Base-by-base conservation (phyloP, 1,284 basidiomycete genomes). In the Grifola frondosa region DNA sequence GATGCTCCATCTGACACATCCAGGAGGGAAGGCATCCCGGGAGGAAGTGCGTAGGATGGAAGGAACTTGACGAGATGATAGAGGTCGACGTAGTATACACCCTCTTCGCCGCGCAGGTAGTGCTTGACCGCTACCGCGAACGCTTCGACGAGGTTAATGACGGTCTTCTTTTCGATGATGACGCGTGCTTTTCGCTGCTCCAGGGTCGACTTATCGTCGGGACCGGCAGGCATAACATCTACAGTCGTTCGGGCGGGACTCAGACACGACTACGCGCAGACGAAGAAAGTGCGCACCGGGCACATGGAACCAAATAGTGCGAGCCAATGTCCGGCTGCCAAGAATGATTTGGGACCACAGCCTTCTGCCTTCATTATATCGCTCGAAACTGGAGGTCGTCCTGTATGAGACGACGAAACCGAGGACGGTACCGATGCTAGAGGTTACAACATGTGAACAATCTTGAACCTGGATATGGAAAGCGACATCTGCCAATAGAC, bases 331-430 rank as follows among this genome's bases (percentile, higher is more conserved):
- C 17, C 82, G 68, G 50, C 68, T 75, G 7, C 75, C 75, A 10
- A 81, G 64, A 33, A 85, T 75, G 40, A 88, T 81, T 50, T 80
- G 74, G 5, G 81, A 80, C 86, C 86, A 90, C 19, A 81, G 65
- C 34, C 74, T 64, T 32, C 86, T 68, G 4, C 86, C 86, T 55
- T 90, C 86, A 52, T 81, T 82, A 63, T 89, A 84, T 16, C 83
- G 68, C 56, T 87, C 84, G 56, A 87, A 88, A 16, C 84, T 84
- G 3, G 84, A 84, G 3, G 84, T 87, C 1, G 86, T 88, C 28
- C 85, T 68, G 59, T 78, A 80, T 1, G 80, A 80, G 40, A 84
- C 75, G 28, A 83, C 74, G 50, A 84, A 82, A 72, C 80, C 80
- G 9, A 82, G 67, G 0, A 84, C 78, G 6, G 80, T 82, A 70